Evolutionary conservation across 495 filamentous ascomycete species (phyloP).

Genomic region (Tuber microsphaerosporum): DNA sequence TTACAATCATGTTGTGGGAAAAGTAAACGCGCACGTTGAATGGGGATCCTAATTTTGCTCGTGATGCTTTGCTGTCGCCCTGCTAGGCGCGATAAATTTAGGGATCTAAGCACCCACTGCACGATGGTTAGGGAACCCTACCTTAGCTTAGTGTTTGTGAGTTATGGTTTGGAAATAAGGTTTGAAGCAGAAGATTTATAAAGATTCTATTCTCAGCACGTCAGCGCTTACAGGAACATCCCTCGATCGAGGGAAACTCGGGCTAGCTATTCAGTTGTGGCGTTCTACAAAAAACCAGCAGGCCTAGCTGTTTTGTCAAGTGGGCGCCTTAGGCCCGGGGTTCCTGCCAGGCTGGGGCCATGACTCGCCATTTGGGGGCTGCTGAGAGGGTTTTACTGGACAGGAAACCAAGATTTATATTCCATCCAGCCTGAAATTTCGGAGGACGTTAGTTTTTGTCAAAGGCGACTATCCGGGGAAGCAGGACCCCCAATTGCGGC

Average conservation of each 20-base stretch:
- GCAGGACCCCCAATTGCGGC: not conserved
- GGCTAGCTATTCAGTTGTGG: not conserved
- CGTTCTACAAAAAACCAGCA: not conserved
- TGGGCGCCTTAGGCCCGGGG: not conserved
- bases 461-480: not conserved
- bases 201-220: not conserved
- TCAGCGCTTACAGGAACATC: not conserved
- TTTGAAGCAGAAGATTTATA: not conserved
- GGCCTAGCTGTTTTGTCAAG: not conserved
- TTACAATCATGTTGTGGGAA: not conserved
- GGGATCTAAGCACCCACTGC: not conserved
- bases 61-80: not conserved
- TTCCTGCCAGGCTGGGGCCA: not conserved
- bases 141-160: not conserved
- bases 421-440: not conserved
- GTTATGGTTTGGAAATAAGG: not conserved
- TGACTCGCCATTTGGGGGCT: not conserved
- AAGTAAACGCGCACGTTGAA: not conserved
- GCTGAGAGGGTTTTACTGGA: not conserved
- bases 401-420: not conserved
- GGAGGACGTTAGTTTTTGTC: not conserved
- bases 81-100: not conserved
- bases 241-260: not conserved
- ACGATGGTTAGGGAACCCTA: not conserved
- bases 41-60: not conserved